Evolutionary conservation across 352 stramenopile species (phyloP).

Genomic region (Phytopythium kandeliae): DNA sequence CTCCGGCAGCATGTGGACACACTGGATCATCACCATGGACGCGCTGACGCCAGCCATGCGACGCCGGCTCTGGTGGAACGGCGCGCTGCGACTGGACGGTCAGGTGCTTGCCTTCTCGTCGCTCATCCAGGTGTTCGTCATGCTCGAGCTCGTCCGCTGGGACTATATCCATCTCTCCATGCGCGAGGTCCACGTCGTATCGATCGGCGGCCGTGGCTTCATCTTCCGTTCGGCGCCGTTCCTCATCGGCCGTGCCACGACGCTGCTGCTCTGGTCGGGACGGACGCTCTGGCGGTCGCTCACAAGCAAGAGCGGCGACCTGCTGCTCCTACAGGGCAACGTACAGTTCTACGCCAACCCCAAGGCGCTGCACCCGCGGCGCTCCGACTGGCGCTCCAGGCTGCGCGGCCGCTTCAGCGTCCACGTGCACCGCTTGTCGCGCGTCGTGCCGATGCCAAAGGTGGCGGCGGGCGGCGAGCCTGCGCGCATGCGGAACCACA

Average conservation of each 20-base stretch:
- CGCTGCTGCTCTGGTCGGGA: slow-evolving; percentile 17
- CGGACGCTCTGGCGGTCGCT: slow-evolving; percentile 15
- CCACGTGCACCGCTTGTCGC: neutral
- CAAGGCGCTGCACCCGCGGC: slow-evolving; percentile 2
- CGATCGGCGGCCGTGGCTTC: slow-evolving; percentile 2
- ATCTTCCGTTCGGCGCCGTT: slow-evolving; percentile 12
- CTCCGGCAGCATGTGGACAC: slow-evolving; percentile 6
- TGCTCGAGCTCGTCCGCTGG: slow-evolving; percentile 5
- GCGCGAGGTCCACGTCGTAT: neutral
- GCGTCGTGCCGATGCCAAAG: neutral
- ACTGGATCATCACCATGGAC: slow-evolving; percentile 16
- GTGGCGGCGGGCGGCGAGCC: neutral
- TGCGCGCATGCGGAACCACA: neutral
- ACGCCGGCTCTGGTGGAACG: slow-evolving; percentile 15
- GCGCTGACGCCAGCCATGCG: slow-evolving; percentile 16
- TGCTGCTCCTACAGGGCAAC: slow-evolving; percentile 18
- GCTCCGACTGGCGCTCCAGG: slow-evolving; percentile 3
- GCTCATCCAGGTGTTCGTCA: slow-evolving; percentile 4
- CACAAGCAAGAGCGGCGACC: slow-evolving; percentile 1
- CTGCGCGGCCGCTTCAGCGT: slow-evolving; percentile 5
- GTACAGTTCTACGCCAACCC: slow-evolving; percentile 12
- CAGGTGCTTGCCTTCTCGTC: slow-evolving; percentile 2
- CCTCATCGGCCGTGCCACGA: slow-evolving; percentile 18
- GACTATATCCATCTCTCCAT: neutral
- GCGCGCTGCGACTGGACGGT: neutral